Evolutionary conservation across 441 rosid genomes (phyloP).

Genomic region (Adansonia rubrostipa): DNA sequence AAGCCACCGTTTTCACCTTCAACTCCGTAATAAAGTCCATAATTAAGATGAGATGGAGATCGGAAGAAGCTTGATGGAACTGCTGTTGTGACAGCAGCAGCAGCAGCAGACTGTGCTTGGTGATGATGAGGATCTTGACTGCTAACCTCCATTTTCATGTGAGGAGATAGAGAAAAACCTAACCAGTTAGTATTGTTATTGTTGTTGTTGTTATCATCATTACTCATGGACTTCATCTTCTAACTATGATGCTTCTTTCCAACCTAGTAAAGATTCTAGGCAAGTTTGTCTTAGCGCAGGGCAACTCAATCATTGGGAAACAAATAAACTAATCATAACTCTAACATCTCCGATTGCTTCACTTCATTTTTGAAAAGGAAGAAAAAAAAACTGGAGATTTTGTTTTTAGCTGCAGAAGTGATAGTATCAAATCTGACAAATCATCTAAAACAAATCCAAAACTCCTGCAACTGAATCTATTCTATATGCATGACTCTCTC

Average conservation of each 20-base stretch:
- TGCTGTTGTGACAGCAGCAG: conserved; percentile 40
- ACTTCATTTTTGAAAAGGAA: conserved; percentile 23
- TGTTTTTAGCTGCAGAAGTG: conserved; percentile 39
- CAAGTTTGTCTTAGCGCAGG: conserved; percentile 39
- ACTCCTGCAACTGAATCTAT: conserved; percentile 51
- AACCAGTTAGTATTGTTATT: conserved; percentile 57
- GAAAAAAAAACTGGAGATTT: background rate
- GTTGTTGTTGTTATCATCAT: conserved; percentile 46
- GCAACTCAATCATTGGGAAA: conserved; percentile 66
- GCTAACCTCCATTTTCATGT: conserved; percentile 73
- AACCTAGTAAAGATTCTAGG: conserved; percentile 33
- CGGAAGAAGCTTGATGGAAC: conserved; percentile 49
- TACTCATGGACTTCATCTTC: conserved; percentile 66
- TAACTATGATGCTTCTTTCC: conserved; percentile 28
- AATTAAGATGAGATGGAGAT: conserved; percentile 44
- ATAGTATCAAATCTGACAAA: conserved; percentile 45
- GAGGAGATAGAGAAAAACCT: conserved; percentile 81
- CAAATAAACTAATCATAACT: conserved; percentile 49
- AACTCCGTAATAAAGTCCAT: conserved; percentile 58
- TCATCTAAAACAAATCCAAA: conserved; percentile 42
- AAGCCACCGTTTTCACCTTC: conserved; percentile 48
- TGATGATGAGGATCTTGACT: conserved; percentile 26
- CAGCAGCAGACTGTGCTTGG: conserved; percentile 37
- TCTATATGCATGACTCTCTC: conserved; percentile 33
- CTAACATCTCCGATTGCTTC: conserved; percentile 14